phyloP scores from a whole-genome alignment of 257 asterid species.

The Solanum megistacrolobum region DNA sequence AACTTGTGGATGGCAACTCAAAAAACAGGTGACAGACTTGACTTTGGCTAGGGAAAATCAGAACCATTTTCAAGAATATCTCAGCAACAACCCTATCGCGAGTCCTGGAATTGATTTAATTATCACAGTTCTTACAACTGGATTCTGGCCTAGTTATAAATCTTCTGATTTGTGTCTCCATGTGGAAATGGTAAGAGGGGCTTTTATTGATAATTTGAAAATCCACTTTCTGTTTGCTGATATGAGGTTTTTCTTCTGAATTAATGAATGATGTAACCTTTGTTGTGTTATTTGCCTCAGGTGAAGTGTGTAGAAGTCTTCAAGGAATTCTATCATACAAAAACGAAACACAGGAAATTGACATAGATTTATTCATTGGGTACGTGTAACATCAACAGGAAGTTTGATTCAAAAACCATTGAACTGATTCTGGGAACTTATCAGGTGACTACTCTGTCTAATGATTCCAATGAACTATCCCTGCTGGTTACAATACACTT shows the following conservation, averaged over 20 bases:
- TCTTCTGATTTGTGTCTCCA: slow-evolving; percentile 46
- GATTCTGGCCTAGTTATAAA: slow-evolving; percentile 58
- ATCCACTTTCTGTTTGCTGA: not conserved
- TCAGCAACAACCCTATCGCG: slow-evolving; percentile 9
- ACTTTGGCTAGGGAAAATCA: slow-evolving; percentile 39
- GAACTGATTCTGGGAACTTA: slow-evolving; percentile 43
- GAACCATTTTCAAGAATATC: slow-evolving; percentile 28
- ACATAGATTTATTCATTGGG: slow-evolving; percentile 53
- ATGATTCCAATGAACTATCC: not conserved
- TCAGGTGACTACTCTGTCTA: slow-evolving; percentile 22
- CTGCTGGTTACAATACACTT: not conserved
- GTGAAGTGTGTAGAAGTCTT: slow-evolving; percentile 46
- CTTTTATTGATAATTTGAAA: not conserved
- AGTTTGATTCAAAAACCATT: slow-evolving; percentile 30
- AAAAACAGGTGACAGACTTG: slow-evolving; percentile 41
- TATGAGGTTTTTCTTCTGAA: not conserved
- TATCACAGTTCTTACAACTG: slow-evolving; percentile 43
- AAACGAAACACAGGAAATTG: slow-evolving; percentile 37
- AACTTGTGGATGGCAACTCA: not conserved
- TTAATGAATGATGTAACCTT: not conserved
- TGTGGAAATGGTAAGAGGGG: slow-evolving; percentile 32
- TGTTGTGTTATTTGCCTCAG: slow-evolving; percentile 12
- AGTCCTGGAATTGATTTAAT: slow-evolving; percentile 39
- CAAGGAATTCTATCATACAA: slow-evolving; percentile 33
- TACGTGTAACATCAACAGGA: slow-evolving; percentile 35